Percentiles rank a stretch among this genome's conserved stretches.
Conservation (phyloP, 768 basidiomycete genomes). For the Porpolomopsis calyptriformis region DNA sequence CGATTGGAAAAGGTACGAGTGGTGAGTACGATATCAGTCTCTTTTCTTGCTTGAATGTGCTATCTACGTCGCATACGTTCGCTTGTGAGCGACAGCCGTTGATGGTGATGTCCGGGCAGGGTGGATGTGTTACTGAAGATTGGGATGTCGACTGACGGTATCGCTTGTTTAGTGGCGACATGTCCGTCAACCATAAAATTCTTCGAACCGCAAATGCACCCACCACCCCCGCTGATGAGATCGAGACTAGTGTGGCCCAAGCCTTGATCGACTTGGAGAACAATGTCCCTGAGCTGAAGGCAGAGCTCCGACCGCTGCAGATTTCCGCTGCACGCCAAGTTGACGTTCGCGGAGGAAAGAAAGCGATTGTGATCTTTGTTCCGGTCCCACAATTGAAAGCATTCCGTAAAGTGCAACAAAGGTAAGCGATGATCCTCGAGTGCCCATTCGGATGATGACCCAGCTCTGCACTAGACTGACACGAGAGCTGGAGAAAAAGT, state of each 20-base stretch:
- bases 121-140: constrained; percentile 39
- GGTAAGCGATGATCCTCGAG: constrained; percentile 38
- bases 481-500: constrained; percentile 99
- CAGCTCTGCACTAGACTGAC: constrained; percentile 60
- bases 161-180: background rate
- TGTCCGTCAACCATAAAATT: constrained; percentile 67
- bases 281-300: constrained; percentile 97
- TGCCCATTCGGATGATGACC: constrained; percentile 5
- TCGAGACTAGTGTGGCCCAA: constrained; percentile 85
- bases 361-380: constrained; percentile 97
- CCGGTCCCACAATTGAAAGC: constrained; percentile 96
- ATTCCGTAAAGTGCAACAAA: constrained; percentile 95
- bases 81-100: background rate
- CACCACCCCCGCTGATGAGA: constrained; percentile 78
- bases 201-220: constrained; percentile 95
- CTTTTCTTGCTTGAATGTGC: background rate
- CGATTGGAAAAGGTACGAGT: too few species aligned
- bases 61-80: background rate
- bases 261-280: constrained; percentile 95
- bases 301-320: constrained; percentile 88
- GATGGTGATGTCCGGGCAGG: constrained; percentile 16
- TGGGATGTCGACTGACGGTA: constrained; percentile 39
- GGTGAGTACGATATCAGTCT: too few species aligned
- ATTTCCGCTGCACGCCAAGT: constrained; percentile 98
- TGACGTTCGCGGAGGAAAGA: constrained; percentile 98